Evolutionary conservation across 1,284 basidiomycete genomes (phyloP).

Genomic region (Volvariella surrecta): DNA sequence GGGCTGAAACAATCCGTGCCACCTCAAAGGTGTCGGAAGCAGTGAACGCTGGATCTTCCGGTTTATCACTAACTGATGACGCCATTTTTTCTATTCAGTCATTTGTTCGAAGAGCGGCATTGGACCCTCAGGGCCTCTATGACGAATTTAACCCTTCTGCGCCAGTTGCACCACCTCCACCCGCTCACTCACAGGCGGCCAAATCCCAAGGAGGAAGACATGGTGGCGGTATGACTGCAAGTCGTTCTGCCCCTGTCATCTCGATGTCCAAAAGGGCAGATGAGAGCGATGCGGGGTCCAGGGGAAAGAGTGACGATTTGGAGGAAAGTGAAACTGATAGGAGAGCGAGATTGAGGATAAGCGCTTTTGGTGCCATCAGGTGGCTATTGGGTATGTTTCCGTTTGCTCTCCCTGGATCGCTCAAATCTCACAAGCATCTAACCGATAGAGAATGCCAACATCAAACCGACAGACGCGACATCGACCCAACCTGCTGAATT

Average conservation of each 20-base stretch:
- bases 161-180: conserved; percentile 24
- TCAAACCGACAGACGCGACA: not conserved
- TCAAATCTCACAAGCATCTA: too few species aligned
- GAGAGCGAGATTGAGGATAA: conserved; percentile 61
- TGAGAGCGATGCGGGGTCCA: conserved; percentile 17
- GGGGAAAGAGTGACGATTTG: conserved; percentile 41
- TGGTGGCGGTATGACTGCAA: not conserved
- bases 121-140: conserved; percentile 65
- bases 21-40: conserved; percentile 2
- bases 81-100: conserved; percentile 27
- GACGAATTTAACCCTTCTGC: conserved; percentile 60
- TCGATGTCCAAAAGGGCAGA: conserved; percentile 11
- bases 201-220: conserved; percentile 27
- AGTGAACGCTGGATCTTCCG: conserved; percentile 1
- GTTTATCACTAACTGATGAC: conserved; percentile 24
- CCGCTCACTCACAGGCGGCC: conserved; percentile 11
- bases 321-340: conserved; percentile 65
- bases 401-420: conserved; percentile 1
- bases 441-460: not conserved
- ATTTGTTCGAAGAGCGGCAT: conserved; percentile 46
- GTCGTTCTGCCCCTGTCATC: conserved; percentile 13
- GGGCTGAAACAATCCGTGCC: conserved; percentile 35
- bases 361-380: conserved; percentile 61
- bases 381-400: conserved; percentile 51
- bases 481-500: not conserved